Conservation (phyloP, 2,329 filamentous ascomycete species). For the Cucurbitaria berberidis region DNA sequence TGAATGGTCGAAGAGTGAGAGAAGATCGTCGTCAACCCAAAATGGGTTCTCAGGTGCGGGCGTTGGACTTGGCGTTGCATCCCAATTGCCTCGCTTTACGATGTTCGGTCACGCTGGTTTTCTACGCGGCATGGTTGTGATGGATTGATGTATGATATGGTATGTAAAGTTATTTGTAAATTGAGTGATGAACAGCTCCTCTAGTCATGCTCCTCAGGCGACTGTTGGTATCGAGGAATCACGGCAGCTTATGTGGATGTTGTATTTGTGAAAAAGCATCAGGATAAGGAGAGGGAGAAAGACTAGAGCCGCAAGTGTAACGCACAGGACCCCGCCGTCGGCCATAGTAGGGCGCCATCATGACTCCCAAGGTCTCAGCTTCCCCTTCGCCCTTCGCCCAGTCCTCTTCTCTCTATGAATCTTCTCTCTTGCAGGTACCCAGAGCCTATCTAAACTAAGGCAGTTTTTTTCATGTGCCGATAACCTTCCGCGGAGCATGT, state of each 20-base stretch:
- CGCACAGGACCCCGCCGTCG: too few relatives aligned
- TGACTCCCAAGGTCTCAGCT: too few relatives aligned
- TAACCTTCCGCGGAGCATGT: not conserved
- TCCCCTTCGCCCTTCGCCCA: too few relatives aligned
- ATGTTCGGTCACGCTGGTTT: slow-evolving; percentile 3
- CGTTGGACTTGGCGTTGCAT: not conserved
- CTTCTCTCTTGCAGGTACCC: too few relatives aligned
- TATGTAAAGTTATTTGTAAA: not conserved
- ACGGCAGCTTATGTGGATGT: too few relatives aligned
- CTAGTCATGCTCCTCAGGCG: not conserved
- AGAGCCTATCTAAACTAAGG: too few relatives aligned
- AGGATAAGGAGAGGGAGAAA: too few relatives aligned
- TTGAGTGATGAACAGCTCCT: not conserved
- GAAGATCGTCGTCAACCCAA: not conserved
- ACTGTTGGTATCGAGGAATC: not conserved
- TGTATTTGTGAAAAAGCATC: too few relatives aligned
- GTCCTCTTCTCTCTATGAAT: too few relatives aligned
- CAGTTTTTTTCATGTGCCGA: not conserved
- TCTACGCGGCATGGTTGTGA: slow-evolving; percentile 5
- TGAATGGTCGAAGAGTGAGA: not conserved
- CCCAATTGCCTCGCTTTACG: not conserved
- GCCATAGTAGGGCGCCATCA: too few relatives aligned
- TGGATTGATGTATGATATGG: not conserved
- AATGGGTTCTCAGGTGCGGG: not conserved
- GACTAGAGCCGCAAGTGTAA: too few relatives aligned